Conservation (phyloP, 129 eudicot species). For the Flaveria brownii region DNA sequence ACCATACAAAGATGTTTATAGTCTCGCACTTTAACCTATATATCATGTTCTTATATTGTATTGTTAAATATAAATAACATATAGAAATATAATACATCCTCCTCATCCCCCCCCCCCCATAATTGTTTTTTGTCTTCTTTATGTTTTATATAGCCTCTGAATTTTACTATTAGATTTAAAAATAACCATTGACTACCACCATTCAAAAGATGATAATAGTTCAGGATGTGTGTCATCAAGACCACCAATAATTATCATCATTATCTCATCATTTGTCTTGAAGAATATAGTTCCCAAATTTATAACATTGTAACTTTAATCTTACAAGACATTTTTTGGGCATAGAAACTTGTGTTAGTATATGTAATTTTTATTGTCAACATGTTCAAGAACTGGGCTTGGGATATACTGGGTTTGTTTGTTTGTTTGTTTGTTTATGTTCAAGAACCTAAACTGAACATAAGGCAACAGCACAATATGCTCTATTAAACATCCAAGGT, state of each 20-base stretch:
- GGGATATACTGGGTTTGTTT: no score
- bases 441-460: neutral
- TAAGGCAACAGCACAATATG: neutral
- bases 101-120: neutral
- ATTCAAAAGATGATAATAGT: neutral
- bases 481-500: neutral
- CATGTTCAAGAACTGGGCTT: conserved; percentile 6
- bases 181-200: neutral
- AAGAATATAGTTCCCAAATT: neutral
- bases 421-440: no score
- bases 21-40: no score
- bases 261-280: neutral
- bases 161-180: neutral
- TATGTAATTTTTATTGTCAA: neutral
- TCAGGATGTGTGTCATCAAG: neutral
- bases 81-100: no score
- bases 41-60: no score
- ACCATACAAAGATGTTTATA: no score
- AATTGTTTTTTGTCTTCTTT: neutral
- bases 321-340: neutral
- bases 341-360: neutral
- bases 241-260: neutral
- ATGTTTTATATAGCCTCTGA: neutral
- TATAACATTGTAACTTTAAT: neutral
- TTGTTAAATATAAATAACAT: neutral